These are phyloP conservation scores for Neonectria punicea DNA, from an alignment of 2,329 filamentous ascomycete genomes.

Conservation along the genomic window DNA sequence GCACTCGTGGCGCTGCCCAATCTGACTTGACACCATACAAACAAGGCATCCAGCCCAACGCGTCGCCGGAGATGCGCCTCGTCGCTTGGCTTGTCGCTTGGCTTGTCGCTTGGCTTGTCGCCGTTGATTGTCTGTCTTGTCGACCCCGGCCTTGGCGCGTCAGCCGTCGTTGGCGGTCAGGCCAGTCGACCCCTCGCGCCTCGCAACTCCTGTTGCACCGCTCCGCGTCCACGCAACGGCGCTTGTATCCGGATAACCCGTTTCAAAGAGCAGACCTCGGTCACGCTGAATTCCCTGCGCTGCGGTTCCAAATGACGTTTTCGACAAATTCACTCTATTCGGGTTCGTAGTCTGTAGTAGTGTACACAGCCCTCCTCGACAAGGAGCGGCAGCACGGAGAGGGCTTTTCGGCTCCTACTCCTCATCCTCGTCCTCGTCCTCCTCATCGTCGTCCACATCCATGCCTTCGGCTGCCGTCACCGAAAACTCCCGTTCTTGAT, in stretches of 20 bases:
- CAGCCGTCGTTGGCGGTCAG: conserved; percentile 31
- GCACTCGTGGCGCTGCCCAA: conserved; percentile 15
- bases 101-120: not conserved
- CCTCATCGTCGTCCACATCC: conserved; percentile 92
- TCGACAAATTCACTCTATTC: conserved; percentile 43
- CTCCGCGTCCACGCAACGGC: conserved; percentile 45
- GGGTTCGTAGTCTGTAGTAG: conserved; percentile 46
- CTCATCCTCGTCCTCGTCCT: conserved; percentile 70
- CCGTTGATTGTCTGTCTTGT: conserved; percentile 7
- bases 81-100: not conserved
- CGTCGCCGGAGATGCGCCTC: conserved; percentile 23
- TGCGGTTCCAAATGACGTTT: conserved; percentile 31
- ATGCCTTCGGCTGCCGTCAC: conserved; percentile 90
- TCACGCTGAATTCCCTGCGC: conserved; percentile 30
- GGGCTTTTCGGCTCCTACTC: conserved; percentile 32
- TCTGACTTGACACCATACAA: conserved; percentile 35
- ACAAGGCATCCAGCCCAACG: conserved; percentile 30
- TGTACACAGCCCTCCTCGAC: conserved; percentile 45
- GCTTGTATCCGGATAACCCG: conserved; percentile 44
- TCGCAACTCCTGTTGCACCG: conserved; percentile 43
- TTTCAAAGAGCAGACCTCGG: conserved; percentile 39
- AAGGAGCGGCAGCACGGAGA: conserved; percentile 31
- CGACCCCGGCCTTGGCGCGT: conserved; percentile 27
- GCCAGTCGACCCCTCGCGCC: conserved; percentile 33
- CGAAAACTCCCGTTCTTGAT: conserved; percentile 91